Evolutionary conservation across 2,329 filamentous ascomycete genomes (phyloP), one percentile per base, ranked within the genome.

Genomic region (Pseudogymnoascus sp.): DNA sequence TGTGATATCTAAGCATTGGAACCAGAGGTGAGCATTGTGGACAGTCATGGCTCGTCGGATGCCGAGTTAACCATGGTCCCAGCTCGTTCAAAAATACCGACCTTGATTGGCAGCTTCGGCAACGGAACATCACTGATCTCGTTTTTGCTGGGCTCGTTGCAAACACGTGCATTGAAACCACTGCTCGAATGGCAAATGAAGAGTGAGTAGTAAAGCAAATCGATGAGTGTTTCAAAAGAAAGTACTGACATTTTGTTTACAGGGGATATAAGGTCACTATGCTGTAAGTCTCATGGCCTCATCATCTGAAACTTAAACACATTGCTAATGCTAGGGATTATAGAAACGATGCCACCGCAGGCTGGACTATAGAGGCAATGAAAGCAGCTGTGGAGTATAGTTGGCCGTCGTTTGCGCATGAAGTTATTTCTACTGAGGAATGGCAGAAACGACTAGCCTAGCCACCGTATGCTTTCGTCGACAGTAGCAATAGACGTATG

Each of bases 21-120:
- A 67, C 65, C 70, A 68, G 63, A 73, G 71, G 69, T 70, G 42
- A 57, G 65, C 64, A 12, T 29, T 12, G 16, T 21, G 14, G 12
- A 29, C 34, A 21, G 31, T 59, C n/a, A 60, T 21, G 12, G 14
- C 39, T 34, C 16, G 26, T 21, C 11, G 31, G 10, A 6, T 23
- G 14, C 8, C 12, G 14, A 4, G 21, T 7, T 37, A 61, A 45
- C 21, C 59, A 14, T 37, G 8, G 5, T 31, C 18, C 34, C 26
- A 71, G 69, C 54, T 73, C 72, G 0, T 75, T 75, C 61, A 59
- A 67, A n/a, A 75, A 74, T 45, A 75, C 73, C 1, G 74, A 76
- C 67, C 62, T 76, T 18, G 71, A 75, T 36, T 75, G 70, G 61
- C 73, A 75, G 64, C 67, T 76, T 18, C 67, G 67, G 2, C 73